Evolutionary conservation across 176 grass and related monocot genomes (phyloP), one percentile per base, ranked within the genome.

Genomic region (Avena eriantha): DNA sequence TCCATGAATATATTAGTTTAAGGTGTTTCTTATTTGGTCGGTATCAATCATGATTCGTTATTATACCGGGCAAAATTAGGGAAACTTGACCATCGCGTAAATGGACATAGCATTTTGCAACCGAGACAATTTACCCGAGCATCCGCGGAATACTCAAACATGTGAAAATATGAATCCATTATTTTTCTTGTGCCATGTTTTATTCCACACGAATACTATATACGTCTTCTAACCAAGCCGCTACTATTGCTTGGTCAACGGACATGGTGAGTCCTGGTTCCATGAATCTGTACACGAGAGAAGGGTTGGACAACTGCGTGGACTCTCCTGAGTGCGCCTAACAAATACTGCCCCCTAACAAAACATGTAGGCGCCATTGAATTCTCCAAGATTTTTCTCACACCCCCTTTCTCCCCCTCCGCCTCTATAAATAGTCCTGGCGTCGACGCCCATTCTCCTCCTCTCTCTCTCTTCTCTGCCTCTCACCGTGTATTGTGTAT

Each of bases 351-450:
- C 23, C 5, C 23, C 5, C 39, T 76, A 69, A 84, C 80, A 80
- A 76, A 80, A 80, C 50, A 73, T 43, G 68, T 63, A 50, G 50
- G 76, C 89, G 86, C 66, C 60, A 55, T 77, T 77, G 76, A 77
- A 88, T 85, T 88, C 90, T 77, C 53, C 82, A 85, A 81, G 76
- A 91, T 82, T 85, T 85, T 51, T 51, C 76, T 45, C 12, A 4
- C 60, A 8, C 26, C 31, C 31, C 29, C 53, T 71, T 47, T 77
- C 6, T 16, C 31, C 31, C 5, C 79, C 17, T 19, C 61, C 61
- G 33, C 31, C 85, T 69, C 80, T 91, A 88, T 91, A 91, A 82
- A 88, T 77, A 91, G 70, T 46, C 43, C 22, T 76, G 21, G 60
- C 70, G 55, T 85, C 82, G 19, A 85, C 12, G 18, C 86, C 86